phyloP scores from a whole-genome alignment of 108 stramenopile species.

The Stephanodiscus minutulus region DNA sequence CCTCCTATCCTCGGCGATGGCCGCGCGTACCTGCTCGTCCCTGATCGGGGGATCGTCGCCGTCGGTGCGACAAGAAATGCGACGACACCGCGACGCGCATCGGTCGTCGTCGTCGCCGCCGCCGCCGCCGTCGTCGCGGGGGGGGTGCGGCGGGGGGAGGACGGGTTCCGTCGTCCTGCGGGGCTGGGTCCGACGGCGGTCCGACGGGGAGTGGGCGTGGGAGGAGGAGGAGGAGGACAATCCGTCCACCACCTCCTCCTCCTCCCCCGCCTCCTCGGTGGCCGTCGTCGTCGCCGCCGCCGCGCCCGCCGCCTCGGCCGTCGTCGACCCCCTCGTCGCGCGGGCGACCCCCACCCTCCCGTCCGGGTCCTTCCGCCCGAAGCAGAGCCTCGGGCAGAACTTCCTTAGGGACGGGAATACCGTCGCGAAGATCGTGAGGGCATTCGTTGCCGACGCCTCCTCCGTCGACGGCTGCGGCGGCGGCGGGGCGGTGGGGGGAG shows the following conservation, averaged over 20 bases:
- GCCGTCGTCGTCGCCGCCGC: background rate
- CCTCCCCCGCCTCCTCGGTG: slow-evolving; percentile 20
- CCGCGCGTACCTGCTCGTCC: background rate
- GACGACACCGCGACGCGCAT: background rate
- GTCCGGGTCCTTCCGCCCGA: slow-evolving; percentile 76
- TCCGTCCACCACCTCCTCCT: slow-evolving; percentile 39
- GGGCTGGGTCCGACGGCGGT: slow-evolving; percentile 71
- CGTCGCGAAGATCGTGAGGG: slow-evolving; percentile 87
- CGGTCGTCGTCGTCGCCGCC: background rate
- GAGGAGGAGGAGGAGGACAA: slow-evolving; percentile 82
- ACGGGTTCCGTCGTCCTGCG: background rate
- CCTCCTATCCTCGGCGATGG: background rate
- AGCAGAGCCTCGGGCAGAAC: slow-evolving; percentile 97
- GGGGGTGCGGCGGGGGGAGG: background rate
- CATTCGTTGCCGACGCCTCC: slow-evolving; percentile 85
- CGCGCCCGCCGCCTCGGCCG: background rate
- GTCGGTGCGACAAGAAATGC: background rate
- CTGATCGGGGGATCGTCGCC: background rate
- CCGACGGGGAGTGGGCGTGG: slow-evolving; percentile 88
- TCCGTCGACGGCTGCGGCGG: slow-evolving; percentile 13
- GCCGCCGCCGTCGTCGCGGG: background rate
- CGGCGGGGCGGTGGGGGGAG: slow-evolving; percentile 4
- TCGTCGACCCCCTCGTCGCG: slow-evolving; percentile 21
- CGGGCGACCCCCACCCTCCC: slow-evolving; percentile 76
- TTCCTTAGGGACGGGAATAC: slow-evolving; percentile 94